Percentiles rank a stretch among this genome's conserved stretches.
phyloP scores from a whole-genome alignment of 441 rosid genomes.

The Euphorbia corollata region DNA sequence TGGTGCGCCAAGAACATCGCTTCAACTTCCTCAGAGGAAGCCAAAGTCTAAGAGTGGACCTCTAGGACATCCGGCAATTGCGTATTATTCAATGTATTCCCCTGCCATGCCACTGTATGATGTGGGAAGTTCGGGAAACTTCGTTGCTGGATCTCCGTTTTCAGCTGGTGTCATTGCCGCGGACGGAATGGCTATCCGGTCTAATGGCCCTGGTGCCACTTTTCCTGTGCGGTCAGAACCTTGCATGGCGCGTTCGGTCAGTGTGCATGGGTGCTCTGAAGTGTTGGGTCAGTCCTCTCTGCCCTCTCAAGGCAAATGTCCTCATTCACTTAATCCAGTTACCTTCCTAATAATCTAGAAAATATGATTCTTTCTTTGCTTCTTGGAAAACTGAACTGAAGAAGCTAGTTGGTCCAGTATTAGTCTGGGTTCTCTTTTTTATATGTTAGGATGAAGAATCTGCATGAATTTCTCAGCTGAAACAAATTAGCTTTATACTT shows the following conservation, averaged over 20 bases:
- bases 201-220: slow-evolving; percentile 31
- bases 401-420: not conserved
- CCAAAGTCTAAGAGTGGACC: slow-evolving; percentile 98
- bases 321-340: not conserved
- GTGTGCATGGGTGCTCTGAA: slow-evolving; percentile 88
- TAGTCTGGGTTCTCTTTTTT: not conserved
- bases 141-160: slow-evolving; percentile 61
- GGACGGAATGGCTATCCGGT: slow-evolving; percentile 36
- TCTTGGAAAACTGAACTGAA: slow-evolving; percentile 5
- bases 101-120: slow-evolving; percentile 62
- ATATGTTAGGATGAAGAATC: not conserved
- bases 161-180: slow-evolving; percentile 60
- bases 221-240: slow-evolving; percentile 49
- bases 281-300: slow-evolving; percentile 30
- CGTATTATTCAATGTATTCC: slow-evolving; percentile 61
- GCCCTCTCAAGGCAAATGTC: slow-evolving; percentile 45
- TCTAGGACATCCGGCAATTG: slow-evolving; percentile 84
- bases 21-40: slow-evolving; percentile 45
- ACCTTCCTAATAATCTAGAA: not conserved
- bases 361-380: not conserved
- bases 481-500: not conserved
- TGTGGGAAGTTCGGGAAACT: slow-evolving; percentile 39
- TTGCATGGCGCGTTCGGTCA: slow-evolving; percentile 85
- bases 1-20: slow-evolving; percentile 39
- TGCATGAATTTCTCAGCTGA: not conserved